Base-by-base conservation (phyloP, 2,329 filamentous ascomycete species). In the Ceratocystis variospora region DNA sequence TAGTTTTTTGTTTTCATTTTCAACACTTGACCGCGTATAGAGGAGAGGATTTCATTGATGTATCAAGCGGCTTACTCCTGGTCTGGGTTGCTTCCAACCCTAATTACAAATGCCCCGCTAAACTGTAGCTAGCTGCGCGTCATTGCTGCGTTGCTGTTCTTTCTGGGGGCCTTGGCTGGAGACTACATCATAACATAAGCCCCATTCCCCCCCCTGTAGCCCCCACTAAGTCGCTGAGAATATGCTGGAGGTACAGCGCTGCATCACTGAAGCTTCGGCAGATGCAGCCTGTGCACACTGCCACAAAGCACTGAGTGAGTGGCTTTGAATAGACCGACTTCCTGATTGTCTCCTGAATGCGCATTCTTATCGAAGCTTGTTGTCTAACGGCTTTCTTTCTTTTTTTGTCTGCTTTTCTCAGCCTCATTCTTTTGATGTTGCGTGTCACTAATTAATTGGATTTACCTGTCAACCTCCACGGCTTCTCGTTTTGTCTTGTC, bases 121-220 rank as follows among this genome's bases (percentile, higher is more conserved):
- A 59, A 31, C n/a, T 28, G 6, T n/a, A 19, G 8, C 55, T 59
- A 19, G 8, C 55, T 59, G 33, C 55, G 55, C 55, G 55, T 59
- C 55, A 59, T 59, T 59, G 55, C 25, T 59, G 55, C 25, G 22
- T 37, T 59, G 55, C 22, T 59, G 55, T 59, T 59, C 55, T 59
- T 59, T 59, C 55, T 31, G 17, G 19, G 17, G 17, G 12, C 33
- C n/a, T n/a, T 59, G 55, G 7, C 10, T 28, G 25, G 28, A 17
- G 25, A 19, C 28, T 3, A 59, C 33, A 2, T 41, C 3, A 41
- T 2, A 41, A 15, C 37, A 15, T 15, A 41, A 15, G 37, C 37
- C 37, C 3, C 4, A 12, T 41, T 41, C 12, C 4, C 28, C 55
- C 50, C 55, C 55, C 55, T 59, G 17, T 59, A 59, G 33, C 28